A percentile compares a stretch with the other conserved stretches of the same genome.
Conservation (phyloP, 1,284 basidiomycete species). For the Moniliophthora roreri region DNA sequence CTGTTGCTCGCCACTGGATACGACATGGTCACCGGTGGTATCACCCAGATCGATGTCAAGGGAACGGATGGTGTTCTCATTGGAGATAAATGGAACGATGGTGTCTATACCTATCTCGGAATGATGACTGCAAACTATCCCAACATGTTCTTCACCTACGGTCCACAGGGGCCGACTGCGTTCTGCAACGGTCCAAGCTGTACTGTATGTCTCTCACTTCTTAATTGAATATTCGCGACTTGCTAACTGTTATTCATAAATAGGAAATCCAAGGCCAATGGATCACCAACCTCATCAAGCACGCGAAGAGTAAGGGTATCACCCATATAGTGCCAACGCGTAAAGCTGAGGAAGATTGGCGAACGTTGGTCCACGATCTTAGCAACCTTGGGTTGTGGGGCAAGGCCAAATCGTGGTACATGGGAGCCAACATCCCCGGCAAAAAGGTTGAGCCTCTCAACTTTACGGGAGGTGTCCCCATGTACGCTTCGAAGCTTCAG, state of each 20-base stretch:
- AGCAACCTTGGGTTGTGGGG: constrained; percentile 16
- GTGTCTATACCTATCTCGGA: constrained; percentile 23
- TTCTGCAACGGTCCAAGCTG: constrained; percentile 26
- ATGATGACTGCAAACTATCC: constrained; percentile 20
- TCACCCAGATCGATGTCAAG: constrained; percentile 24
- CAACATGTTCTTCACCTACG: constrained; percentile 28
- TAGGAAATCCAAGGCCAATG: constrained; percentile 26
- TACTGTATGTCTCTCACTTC: constrained; percentile 15
- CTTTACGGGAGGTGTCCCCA: constrained; percentile 21
- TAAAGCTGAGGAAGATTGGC: constrained; percentile 19
- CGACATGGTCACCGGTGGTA: constrained; percentile 25
- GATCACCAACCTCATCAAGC: constrained; percentile 21
- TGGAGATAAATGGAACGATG: constrained; percentile 23
- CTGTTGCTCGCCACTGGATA: constrained; percentile 26
- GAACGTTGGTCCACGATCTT: constrained; percentile 13
- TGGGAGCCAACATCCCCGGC: constrained; percentile 10
- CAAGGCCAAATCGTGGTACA: constrained; percentile 15
- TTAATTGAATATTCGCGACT: too few relatives aligned
- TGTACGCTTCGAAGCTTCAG: constrained; percentile 11
- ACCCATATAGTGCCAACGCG: constrained; percentile 18
- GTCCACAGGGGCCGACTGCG: constrained; percentile 25
- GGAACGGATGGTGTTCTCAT: constrained; percentile 21
- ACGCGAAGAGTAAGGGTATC: constrained; percentile 18
- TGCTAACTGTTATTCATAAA: neutral
- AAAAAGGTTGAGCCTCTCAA: constrained; percentile 18